Conservation (phyloP, 768 basidiomycete genomes). For the Kwoniella dendrophila region DNA sequence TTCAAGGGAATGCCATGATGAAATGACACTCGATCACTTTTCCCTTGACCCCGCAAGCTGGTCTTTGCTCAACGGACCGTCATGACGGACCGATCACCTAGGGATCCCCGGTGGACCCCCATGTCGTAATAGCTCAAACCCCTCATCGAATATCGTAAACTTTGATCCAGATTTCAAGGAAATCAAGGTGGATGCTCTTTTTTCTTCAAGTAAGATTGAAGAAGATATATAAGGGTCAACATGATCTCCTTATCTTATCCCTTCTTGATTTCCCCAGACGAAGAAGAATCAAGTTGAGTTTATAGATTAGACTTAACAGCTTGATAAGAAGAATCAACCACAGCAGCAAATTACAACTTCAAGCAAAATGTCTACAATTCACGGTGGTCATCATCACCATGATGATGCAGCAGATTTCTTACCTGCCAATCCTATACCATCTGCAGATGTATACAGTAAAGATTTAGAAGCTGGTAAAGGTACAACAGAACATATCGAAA, state of each 20-base stretch:
- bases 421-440: constrained; percentile 16
- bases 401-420: constrained; percentile 27
- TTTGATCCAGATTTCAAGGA: neutral
- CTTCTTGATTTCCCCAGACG: constrained; percentile 10
- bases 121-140: constrained; percentile 11
- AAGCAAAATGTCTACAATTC: too few species aligned
- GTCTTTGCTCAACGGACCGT: constrained; percentile 12
- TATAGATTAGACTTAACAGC: neutral
- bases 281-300: constrained; percentile 4
- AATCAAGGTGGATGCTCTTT: constrained; percentile 5
- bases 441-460: constrained; percentile 16
- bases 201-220: neutral
- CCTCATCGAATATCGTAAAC: neutral
- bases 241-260: neutral
- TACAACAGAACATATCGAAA: constrained; percentile 37
- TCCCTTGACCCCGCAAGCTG: too few species aligned
- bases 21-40: too few species aligned
- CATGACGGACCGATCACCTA: constrained; percentile 1
- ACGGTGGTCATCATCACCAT: constrained; percentile 3
- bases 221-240: constrained; percentile 6
- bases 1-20: too few species aligned
- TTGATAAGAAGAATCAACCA: neutral
- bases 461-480: constrained; percentile 26
- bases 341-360: too few species aligned
- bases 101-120: constrained; percentile 23